Evolutionary conservation across 768 basidiomycete genomes (phyloP), one percentile per base, ranked within the genome.

Genomic region (Mycena leptocephala): DNA sequence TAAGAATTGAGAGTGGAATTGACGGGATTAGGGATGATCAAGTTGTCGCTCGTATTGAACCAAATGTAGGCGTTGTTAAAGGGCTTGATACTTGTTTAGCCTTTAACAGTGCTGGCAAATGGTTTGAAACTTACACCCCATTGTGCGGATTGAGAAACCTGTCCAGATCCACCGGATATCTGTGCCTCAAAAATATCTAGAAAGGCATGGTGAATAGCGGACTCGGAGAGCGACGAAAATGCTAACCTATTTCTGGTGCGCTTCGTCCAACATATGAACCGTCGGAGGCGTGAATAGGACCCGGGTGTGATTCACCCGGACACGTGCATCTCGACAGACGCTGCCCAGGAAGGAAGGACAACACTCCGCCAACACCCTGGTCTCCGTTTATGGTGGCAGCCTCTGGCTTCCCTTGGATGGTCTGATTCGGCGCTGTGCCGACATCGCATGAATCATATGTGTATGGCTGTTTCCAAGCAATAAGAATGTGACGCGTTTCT

Each of bases 381-480:
- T 95, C 94, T 18, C 96, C 96, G 64, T 89, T 88, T 22, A 85
- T 85, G 7, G 89, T 86, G 8, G 95, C 93, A 5, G 93, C 90
- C 14, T 78, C 70, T 1, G 97, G 97, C 58, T 82, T 82, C 2
- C 92, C 93, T 72, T 94, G 90, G 55, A 92, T 59, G 0, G 96
- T 94, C 84, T 99, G 97, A 83, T 99, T 99, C 10, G 90, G 84
- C 22, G 91, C 88, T 0, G 97, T 97, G n/a, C 98, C 98, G n/a
- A 97, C 92, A 82, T 99, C 97, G 79, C 98, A 98, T 14, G 90
- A 86, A 78, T 96, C 94, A 76, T 96, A 96, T 2, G 93, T 92
- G 84, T 95, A 96, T 0, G 95, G 95, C 95, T 94, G 95, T 20
- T 51, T 63, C 20, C 37, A 51, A 16, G 9, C 2, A 51, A n/a